Evolutionary conservation across 305 asterid genomes (phyloP).

Genomic region (Coffea humblotiana): DNA sequence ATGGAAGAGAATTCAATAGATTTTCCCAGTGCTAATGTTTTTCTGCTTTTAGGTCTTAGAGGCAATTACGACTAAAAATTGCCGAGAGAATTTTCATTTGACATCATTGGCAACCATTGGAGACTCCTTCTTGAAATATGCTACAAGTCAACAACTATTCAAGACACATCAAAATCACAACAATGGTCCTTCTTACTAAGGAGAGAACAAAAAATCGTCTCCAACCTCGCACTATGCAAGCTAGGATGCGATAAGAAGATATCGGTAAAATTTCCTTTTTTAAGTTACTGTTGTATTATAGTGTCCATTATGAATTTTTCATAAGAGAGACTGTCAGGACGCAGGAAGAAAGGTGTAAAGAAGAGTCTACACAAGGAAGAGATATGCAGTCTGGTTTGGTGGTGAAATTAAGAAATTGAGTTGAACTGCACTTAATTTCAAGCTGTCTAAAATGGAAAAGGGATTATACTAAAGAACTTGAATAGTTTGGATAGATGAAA

Average conservation of each 20-base stretch:
- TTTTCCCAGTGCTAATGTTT: neutral
- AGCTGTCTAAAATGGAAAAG: no score
- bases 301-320: no score
- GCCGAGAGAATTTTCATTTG: slow-evolving; percentile 65
- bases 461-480: no score
- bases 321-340: no score
- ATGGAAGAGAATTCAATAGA: neutral
- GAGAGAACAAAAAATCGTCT: slow-evolving; percentile 47
- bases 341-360: no score
- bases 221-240: slow-evolving; percentile 68
- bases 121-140: slow-evolving; percentile 82
- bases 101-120: slow-evolving; percentile 90
- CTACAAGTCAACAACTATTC: slow-evolving; percentile 59
- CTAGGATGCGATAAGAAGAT: slow-evolving; percentile 70
- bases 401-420: no score
- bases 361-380: no score
- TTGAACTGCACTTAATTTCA: no score
- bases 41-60: slow-evolving; percentile 54
- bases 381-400: no score
- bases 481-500: no score
- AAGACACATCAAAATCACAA: slow-evolving; percentile 53
- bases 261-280: slow-evolving; percentile 41
- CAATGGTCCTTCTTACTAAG: slow-evolving; percentile 65
- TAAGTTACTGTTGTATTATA: no score
- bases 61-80: slow-evolving; percentile 77